phyloP scores from a whole-genome alignment of 169 alveolate species.

The Plasmodium coatneyi region DNA sequence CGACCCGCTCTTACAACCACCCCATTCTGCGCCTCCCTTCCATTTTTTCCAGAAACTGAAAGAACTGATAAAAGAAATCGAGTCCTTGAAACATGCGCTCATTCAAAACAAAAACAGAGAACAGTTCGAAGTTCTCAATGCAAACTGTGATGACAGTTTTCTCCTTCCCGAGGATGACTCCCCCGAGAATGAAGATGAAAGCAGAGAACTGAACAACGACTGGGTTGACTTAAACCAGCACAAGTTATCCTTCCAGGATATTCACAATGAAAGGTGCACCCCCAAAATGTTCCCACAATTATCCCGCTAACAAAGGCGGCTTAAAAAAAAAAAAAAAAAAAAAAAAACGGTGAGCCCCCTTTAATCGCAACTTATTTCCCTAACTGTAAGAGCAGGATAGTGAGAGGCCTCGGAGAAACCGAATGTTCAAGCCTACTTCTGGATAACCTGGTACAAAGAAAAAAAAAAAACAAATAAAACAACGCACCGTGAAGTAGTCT shows the following conservation, averaged over 20 bases:
- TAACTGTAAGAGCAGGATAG: constrained; percentile 23
- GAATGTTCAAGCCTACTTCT: constrained; percentile 37
- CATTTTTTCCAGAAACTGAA: constrained; percentile 31
- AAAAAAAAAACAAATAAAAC: neutral
- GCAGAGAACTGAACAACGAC: neutral
- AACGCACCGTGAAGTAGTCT: neutral
- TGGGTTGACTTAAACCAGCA: constrained; percentile 22
- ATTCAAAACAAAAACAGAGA: constrained; percentile 35
- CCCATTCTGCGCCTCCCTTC: neutral
- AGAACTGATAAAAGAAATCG: constrained; percentile 67
- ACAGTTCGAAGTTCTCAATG: neutral
- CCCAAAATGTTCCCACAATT: neutral
- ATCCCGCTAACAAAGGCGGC: neutral
- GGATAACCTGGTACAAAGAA: constrained; percentile 24
- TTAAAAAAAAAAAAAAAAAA: neutral
- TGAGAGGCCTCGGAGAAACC: constrained; percentile 41
- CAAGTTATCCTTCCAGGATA: constrained; percentile 56
- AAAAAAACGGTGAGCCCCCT: neutral
- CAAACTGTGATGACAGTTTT: constrained; percentile 27
- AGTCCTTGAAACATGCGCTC: constrained; percentile 25
- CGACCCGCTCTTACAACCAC: neutral
- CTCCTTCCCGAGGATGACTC: constrained; percentile 21
- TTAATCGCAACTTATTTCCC: neutral
- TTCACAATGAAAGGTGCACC: constrained; percentile 35
- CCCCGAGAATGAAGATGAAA: constrained; percentile 28